Percentiles rank a stretch among this genome's conserved stretches.
phyloP scores from a whole-genome alignment of 73 alveolate genomes.

The Paramecium pentaurelia region DNA sequence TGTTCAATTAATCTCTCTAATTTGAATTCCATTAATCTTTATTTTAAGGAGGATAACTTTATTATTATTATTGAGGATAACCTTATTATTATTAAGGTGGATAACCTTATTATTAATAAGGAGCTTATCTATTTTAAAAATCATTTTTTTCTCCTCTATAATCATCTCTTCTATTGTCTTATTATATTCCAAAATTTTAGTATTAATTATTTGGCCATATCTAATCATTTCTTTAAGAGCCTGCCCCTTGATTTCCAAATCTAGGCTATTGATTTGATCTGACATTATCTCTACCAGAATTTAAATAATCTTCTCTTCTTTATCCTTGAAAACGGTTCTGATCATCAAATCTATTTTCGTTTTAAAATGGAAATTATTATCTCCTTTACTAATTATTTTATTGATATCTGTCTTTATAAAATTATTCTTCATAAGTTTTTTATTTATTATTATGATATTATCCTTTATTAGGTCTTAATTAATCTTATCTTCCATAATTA shows the following conservation, averaged over 20 bases:
- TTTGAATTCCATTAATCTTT: neutral
- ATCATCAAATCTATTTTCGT: neutral
- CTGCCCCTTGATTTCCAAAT: neutral
- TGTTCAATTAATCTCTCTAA: neutral
- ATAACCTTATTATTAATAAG: too few relatives aligned
- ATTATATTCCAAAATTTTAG: neutral
- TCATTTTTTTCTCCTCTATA: neutral
- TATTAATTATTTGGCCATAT: neutral
- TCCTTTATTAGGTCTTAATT: neutral
- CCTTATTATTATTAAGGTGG: neutral
- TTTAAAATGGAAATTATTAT: neutral
- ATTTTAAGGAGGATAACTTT: neutral
- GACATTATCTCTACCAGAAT: neutral
- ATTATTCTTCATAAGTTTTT: neutral
- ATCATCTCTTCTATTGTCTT: neutral
- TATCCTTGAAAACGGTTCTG: neutral
- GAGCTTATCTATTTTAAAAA: neutral
- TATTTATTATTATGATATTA: neutral
- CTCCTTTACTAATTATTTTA: neutral
- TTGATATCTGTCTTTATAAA: neutral
- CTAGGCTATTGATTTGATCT: neutral
- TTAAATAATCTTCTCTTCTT: neutral
- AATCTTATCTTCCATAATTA: neutral
- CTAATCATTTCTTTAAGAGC: neutral
- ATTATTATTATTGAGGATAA: neutral